Conservation (phyloP, 305 asterid species). For the Withania somnifera region DNA sequence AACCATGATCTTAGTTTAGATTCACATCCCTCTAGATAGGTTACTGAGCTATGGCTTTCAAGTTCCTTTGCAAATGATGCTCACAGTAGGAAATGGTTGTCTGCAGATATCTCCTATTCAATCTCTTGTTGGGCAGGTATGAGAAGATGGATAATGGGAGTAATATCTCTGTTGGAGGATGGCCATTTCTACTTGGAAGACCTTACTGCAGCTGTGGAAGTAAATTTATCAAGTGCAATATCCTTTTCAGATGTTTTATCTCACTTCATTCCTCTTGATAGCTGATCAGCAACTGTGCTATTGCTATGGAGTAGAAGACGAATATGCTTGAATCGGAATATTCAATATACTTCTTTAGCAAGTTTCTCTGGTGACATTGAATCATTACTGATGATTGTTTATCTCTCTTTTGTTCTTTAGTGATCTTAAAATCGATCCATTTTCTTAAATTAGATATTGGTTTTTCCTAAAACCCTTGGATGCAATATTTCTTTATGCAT, state of each 20-base stretch:
- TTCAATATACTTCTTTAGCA: not conserved
- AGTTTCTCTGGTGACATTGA: not conserved
- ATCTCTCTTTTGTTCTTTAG: not conserved
- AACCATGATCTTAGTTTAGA: not conserved
- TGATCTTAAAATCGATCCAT: not conserved
- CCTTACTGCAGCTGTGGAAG: slow-evolving; percentile 82
- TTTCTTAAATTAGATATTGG: not conserved
- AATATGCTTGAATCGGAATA: not conserved
- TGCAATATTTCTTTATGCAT: not conserved
- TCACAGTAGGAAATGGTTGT: slow-evolving; percentile 1
- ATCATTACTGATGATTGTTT: not conserved
- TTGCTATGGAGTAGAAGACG: not conserved
- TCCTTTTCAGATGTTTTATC: slow-evolving; percentile 37
- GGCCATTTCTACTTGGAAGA: slow-evolving; percentile 98
- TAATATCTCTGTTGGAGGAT: slow-evolving; percentile 94
- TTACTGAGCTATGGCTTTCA: not conserved
- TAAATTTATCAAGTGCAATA: slow-evolving; percentile 86
- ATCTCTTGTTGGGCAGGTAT: slow-evolving; percentile 80
- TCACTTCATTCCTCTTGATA: not conserved
- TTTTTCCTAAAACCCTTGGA: not conserved
- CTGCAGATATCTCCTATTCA: slow-evolving; percentile 79
- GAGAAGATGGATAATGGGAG: slow-evolving; percentile 89
- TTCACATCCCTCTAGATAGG: not conserved
- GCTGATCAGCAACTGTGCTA: not conserved
- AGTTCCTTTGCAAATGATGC: not conserved